Evolutionary conservation across 2,329 filamentous ascomycete genomes (phyloP), one percentile per base, ranked within the genome.

Genomic region (Aureobasidium sp.): DNA sequence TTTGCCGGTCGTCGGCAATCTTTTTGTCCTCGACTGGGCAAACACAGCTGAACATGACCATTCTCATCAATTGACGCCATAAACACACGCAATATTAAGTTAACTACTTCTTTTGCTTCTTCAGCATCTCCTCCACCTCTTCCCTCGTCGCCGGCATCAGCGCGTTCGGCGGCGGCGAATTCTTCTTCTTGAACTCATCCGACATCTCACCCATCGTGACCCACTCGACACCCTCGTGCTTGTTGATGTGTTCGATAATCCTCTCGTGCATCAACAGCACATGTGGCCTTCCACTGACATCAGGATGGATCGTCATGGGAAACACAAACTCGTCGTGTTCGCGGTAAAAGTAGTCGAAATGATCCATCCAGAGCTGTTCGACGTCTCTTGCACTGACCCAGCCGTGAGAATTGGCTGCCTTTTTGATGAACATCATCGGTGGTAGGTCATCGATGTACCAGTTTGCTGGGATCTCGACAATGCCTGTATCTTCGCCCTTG

Each of bases 251-350:
- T 65, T 88, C 84, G 31, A 62, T 62, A 3, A 62, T 59, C 7
- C 60, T 78, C 70, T 89, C 85, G 65, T 88, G 86, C 86, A 89
- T 89, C 3, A 88, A 74, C 17, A 89, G 66, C 0, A 84, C 86
- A 70, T 90, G 87, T 0, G 86, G 87, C 7, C 85, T 76, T 0
- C 87, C 87, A 1, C 81, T 84, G 0, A 87, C 84, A 67, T 70
- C 68, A 43, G 87, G 87, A 70, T 90, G 87, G 43, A 89, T 85
- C 0, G 86, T 89, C 74, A 89, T 87, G 0, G 87, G 86, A 65
- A 90, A 90, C 57, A 89, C 80, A 64, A 89, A 89, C 66, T 88
- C 84, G 67, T 90, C 86, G 63, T 88, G 87, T 69, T 90, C 85
- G 33, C 85, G 77, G 70, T 90, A 90, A 66, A 86, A 89, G 71